These are phyloP conservation scores for Osmozyma mogii DNA, from an alignment of 805 yeast genomes.

Conservation along the genomic window DNA sequence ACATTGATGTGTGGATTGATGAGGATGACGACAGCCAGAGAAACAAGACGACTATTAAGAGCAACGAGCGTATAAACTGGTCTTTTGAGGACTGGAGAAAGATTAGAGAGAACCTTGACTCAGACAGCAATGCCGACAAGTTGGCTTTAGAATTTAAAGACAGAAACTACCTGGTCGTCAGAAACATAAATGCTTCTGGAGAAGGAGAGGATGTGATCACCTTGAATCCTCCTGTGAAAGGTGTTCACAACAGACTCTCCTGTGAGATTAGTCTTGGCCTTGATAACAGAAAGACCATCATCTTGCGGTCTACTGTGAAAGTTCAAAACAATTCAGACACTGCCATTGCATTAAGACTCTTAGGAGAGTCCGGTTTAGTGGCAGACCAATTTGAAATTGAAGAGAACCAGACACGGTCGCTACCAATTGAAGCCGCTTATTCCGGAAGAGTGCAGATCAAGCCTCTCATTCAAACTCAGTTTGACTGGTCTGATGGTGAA, in stretches of 20 bases:
- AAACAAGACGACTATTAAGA: slow-evolving; percentile 29
- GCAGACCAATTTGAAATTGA: slow-evolving; percentile 30
- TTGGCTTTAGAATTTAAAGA: slow-evolving; percentile 57
- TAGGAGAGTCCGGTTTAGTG: slow-evolving; percentile 25
- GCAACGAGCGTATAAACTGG: slow-evolving; percentile 62
- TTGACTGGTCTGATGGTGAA: slow-evolving; percentile 59
- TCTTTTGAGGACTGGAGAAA: slow-evolving; percentile 91
- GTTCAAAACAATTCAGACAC: slow-evolving; percentile 57
- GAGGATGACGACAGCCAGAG: slow-evolving; percentile 10
- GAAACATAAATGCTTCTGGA: slow-evolving; percentile 57
- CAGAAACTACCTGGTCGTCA: slow-evolving; percentile 46
- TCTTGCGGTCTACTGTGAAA: slow-evolving; percentile 68
- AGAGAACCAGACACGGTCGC: slow-evolving; percentile 52
- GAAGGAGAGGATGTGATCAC: slow-evolving; percentile 79
- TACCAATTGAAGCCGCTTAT: slow-evolving; percentile 70
- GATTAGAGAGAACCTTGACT: slow-evolving; percentile 70
- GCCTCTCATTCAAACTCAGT: slow-evolving; percentile 52
- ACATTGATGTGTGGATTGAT: slow-evolving; percentile 70
- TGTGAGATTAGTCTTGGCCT: slow-evolving; percentile 63
- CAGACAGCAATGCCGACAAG: slow-evolving; percentile 51
- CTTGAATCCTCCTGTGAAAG: slow-evolving; percentile 52
- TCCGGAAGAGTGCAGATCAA: slow-evolving; percentile 47
- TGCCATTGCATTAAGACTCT: slow-evolving; percentile 41
- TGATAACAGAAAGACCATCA: slow-evolving; percentile 72
- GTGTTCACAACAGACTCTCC: slow-evolving; percentile 65